Base-by-base conservation (phyloP, 345 rosid species). In the Bruguiera parviflora region DNA sequence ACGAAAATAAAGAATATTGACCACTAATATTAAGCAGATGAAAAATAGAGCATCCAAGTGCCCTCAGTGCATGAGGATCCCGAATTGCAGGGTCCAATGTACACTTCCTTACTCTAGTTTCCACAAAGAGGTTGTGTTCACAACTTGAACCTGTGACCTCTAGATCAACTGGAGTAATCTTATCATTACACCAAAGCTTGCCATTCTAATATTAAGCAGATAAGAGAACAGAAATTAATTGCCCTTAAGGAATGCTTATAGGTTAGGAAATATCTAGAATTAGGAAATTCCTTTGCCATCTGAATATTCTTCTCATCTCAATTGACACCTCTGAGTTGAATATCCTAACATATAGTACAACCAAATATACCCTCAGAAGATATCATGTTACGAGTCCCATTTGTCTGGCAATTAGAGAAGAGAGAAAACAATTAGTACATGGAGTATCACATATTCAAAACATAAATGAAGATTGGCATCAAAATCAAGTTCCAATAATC, bases 211-310 rank as follows among this genome's bases (percentile, higher is more conserved):
- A 31, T 13, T 20, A 18, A 37, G 61, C 15, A 49, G 22, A 13
- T 20, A 11, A 53, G 53, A 60, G 57, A 53, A 55, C 51, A 67
- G 11, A 67, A 63, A 53, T 15, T 64, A 49, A 67, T 22, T 86
- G 85, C 93, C 81, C 92, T 88, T 68, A 92, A 64, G 0, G 96
- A 89, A 77, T 92, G 94, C 49, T 80, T 73, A 67, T 85, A 92
- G 21, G 88, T 89, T 11, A 89, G 51, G 63, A 85, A 92, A 55
- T 88, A 89, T 56, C 71, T 86, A 4, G 88, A 86, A 73, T 82
- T 81, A 21, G 86, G 90, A 78, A 80, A 86, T 25, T 61, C 59
- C 64, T 66, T 77, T 5, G 96, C 90, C 94, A 75, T 89, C 22
- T 80, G 75, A 52, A 86, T 81, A 53, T 74, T 89, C 76, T 83